A percentile compares a stretch with the other conserved stretches of the same genome.
Conservation (phyloP, 106 monocot species). For the Narthecium ossifragum region DNA sequence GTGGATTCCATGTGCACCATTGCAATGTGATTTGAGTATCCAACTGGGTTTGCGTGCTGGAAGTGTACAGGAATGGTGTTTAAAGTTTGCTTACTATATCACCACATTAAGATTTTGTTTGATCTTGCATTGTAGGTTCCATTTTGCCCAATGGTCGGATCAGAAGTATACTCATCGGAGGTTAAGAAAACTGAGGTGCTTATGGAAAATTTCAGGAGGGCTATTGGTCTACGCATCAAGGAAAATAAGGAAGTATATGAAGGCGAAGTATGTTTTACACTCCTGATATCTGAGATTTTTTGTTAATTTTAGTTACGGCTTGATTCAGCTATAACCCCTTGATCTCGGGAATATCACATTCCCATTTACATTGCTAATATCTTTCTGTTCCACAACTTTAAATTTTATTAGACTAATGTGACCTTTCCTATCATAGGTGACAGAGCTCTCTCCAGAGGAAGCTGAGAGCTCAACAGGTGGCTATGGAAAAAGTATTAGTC, state of each 20-base stretch:
- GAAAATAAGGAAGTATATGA: conserved; percentile 99
- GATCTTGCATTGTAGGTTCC: conserved; percentile 53
- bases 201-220: conserved; percentile 97
- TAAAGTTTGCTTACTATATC: too few species aligned
- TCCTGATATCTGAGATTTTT: too few species aligned
- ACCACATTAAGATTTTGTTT: too few species aligned
- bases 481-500: conserved; percentile 91
- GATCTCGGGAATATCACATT: too few species aligned
- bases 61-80: too few species aligned
- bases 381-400: too few species aligned
- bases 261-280: conserved; percentile 63
- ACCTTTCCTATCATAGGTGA: conserved; percentile 74
- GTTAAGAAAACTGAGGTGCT: conserved; percentile 98
- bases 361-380: too few species aligned
- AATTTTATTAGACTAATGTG: too few species aligned
- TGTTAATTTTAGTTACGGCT: too few species aligned
- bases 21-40: too few species aligned
- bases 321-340: too few species aligned
- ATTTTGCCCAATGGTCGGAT: conserved; percentile 99
- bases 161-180: conserved; percentile 97
- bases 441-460: conserved; percentile 97
- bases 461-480: conserved; percentile 81
- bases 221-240: conserved; percentile 92
- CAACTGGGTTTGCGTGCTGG: too few species aligned
- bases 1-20: not conserved